phyloP scores from a whole-genome alignment of 2,329 filamentous ascomycete genomes.

The Apiospora kogelbergensis region DNA sequence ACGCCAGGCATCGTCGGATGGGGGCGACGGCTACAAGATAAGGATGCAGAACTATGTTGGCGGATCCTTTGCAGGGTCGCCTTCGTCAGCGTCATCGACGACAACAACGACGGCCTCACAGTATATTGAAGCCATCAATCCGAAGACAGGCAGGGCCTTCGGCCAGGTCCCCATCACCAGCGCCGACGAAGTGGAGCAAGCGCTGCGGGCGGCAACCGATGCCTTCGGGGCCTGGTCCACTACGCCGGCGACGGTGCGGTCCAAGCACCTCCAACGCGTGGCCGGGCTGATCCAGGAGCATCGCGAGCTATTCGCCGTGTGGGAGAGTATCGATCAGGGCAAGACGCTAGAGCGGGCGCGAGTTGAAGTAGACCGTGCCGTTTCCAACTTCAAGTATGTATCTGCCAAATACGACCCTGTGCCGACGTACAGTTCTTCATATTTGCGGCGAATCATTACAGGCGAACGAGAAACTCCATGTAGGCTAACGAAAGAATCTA shows the following conservation, averaged over 20 bases:
- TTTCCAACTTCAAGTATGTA: slow-evolving; percentile 33
- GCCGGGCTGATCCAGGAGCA: slow-evolving; percentile 28
- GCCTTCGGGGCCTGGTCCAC: slow-evolving; percentile 31
- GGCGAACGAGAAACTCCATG: background rate
- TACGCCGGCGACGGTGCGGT: slow-evolving; percentile 25
- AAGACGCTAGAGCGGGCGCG: slow-evolving; percentile 33
- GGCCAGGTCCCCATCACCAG: slow-evolving; percentile 26
- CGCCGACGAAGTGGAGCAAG: slow-evolving; percentile 23
- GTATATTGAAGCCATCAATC: slow-evolving; percentile 29
- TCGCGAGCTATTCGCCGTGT: slow-evolving; percentile 33
- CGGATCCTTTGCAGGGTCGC: slow-evolving; percentile 12
- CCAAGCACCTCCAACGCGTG: slow-evolving; percentile 24
- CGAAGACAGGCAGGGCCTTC: slow-evolving; percentile 28
- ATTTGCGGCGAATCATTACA: no score
- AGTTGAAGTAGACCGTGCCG: slow-evolving; percentile 32
- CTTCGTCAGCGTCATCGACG: slow-evolving; percentile 11
- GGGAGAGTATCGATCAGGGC: slow-evolving; percentile 37
- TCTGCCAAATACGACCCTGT: background rate
- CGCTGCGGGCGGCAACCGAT: slow-evolving; percentile 22
- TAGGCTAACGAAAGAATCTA: background rate
- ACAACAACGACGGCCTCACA: slow-evolving; percentile 12
- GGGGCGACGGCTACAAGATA: slow-evolving; percentile 7
- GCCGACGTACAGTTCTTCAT: background rate
- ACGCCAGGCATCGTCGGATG: background rate
- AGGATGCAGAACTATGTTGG: slow-evolving; percentile 22